Evolutionary conservation across 75 land plant species (phyloP).

Genomic region (Pinus albicaulis): DNA sequence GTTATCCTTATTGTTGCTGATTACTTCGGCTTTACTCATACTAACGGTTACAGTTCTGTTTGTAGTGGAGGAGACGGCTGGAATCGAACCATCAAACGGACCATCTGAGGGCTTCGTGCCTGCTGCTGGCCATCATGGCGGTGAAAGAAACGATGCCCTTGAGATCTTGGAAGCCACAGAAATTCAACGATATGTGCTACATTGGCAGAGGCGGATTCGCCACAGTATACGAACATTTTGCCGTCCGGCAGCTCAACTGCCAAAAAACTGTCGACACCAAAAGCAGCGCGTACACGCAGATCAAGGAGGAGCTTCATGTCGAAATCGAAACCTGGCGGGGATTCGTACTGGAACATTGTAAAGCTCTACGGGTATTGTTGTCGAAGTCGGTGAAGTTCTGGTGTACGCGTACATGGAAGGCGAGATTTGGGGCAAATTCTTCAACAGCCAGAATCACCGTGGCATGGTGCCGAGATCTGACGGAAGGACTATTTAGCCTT

Average conservation of each 20-base stretch:
- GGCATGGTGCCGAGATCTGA: slow-evolving; percentile 37
- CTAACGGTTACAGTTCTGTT: neutral
- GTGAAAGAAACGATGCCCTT: neutral
- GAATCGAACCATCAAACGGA: neutral
- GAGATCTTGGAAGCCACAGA: slow-evolving; percentile 44
- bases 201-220: slow-evolving; percentile 56
- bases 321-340: slow-evolving; percentile 35
- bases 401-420: slow-evolving; percentile 45
- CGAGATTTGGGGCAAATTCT: slow-evolving; percentile 41
- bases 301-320: slow-evolving; percentile 7
- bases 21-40: slow-evolving; percentile 11
- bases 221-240: slow-evolving; percentile 28
- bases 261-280: slow-evolving; percentile 30
- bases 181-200: slow-evolving; percentile 26
- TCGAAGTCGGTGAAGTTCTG: slow-evolving; percentile 14
- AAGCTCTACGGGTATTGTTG: slow-evolving; percentile 46
- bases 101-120: neutral
- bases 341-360: slow-evolving; percentile 55
- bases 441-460: slow-evolving; percentile 23
- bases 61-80: neutral
- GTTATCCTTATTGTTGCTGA: slow-evolving; percentile 25
- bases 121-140: slow-evolving; percentile 4
- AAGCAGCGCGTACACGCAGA: neutral
- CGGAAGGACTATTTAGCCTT: slow-evolving; percentile 39
- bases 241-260: slow-evolving; percentile 21